Evolutionary conservation across 192 early-diverging fungal species (phyloP).

Genomic region (Coemansia sp.): DNA sequence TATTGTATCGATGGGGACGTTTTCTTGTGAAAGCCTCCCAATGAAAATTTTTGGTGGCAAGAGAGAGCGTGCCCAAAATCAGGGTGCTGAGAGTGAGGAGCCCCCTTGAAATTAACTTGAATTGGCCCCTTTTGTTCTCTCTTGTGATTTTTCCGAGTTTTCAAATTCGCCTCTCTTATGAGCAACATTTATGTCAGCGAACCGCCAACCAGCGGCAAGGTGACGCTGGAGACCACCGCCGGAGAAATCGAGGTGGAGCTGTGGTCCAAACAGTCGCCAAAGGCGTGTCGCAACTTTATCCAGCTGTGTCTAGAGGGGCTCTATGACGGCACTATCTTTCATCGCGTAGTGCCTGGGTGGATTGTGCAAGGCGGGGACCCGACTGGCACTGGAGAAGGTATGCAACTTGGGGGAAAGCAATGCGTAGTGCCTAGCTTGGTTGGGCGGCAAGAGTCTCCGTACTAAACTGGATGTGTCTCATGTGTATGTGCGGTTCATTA

Average conservation of each 20-base stretch:
- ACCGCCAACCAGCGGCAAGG: slow-evolving; percentile 62
- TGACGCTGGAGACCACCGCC: slow-evolving; percentile 78
- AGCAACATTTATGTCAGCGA: slow-evolving; percentile 49
- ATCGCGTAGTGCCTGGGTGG: slow-evolving; percentile 85
- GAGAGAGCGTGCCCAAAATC: neutral
- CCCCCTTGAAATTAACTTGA: neutral
- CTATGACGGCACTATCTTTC: slow-evolving; percentile 86
- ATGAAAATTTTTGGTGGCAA: no score
- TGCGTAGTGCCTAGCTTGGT: neutral
- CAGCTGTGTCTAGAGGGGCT: slow-evolving; percentile 90
- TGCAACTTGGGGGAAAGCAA: neutral
- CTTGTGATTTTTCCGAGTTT: neutral
- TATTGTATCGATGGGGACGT: no score
- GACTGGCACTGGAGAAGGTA: slow-evolving; percentile 70
- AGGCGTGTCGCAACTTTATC: slow-evolving; percentile 92
- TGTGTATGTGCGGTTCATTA: neutral
- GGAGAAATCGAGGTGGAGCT: slow-evolving; percentile 91
- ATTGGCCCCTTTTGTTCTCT: neutral
- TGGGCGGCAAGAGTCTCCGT: neutral
- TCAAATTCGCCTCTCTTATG: slow-evolving; percentile 12
- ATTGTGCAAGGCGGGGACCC: slow-evolving; percentile 96
- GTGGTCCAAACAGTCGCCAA: slow-evolving; percentile 92
- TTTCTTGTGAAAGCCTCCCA: no score
- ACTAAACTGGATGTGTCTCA: neutral
- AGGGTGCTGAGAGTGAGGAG: neutral